Conservation (phyloP, 352 stramenopile species). For the Phytophthora macrochlamydospora region DNA sequence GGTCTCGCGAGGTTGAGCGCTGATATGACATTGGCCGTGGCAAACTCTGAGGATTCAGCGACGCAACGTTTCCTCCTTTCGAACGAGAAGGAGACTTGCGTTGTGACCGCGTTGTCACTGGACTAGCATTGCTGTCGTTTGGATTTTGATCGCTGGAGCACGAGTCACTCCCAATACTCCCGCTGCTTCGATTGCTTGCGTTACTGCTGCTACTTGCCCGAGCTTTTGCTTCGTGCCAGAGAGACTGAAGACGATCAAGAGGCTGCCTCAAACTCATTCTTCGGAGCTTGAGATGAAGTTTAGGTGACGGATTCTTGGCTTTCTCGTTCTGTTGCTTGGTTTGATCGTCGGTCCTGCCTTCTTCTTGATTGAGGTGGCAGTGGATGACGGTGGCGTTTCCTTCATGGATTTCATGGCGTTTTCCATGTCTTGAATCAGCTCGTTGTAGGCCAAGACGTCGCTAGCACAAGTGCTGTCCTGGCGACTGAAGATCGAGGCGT, state of each 20-base stretch:
- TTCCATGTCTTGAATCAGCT: constrained; percentile 72
- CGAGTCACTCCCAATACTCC: neutral
- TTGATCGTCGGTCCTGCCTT: constrained; percentile 12
- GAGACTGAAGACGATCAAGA: constrained; percentile 29
- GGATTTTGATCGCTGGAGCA: neutral
- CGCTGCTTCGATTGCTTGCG: constrained; percentile 18
- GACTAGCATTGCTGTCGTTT: constrained; percentile 16
- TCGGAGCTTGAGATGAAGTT: constrained; percentile 32
- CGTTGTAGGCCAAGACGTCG: constrained; percentile 68
- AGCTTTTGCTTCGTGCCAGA: constrained; percentile 30
- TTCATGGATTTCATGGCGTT: constrained; percentile 31
- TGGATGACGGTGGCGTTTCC: constrained; percentile 13
- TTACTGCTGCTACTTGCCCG: constrained; percentile 27
- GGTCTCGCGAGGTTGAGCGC: constrained; percentile 25
- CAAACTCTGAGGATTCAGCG: constrained; percentile 54
- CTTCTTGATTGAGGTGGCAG: constrained; percentile 24
- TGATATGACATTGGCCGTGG: constrained; percentile 16
- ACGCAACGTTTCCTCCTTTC: constrained; percentile 38
- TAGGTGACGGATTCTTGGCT: constrained; percentile 18
- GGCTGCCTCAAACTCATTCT: constrained; percentile 25
- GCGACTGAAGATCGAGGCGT: constrained; percentile 46
- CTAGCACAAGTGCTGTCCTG: constrained; percentile 58
- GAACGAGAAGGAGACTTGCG: constrained; percentile 17
- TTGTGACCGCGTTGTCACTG: constrained; percentile 14
- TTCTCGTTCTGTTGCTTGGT: constrained; percentile 2